phyloP scores from a whole-genome alignment of 352 stramenopile species.

The Phytophthora meadii region DNA sequence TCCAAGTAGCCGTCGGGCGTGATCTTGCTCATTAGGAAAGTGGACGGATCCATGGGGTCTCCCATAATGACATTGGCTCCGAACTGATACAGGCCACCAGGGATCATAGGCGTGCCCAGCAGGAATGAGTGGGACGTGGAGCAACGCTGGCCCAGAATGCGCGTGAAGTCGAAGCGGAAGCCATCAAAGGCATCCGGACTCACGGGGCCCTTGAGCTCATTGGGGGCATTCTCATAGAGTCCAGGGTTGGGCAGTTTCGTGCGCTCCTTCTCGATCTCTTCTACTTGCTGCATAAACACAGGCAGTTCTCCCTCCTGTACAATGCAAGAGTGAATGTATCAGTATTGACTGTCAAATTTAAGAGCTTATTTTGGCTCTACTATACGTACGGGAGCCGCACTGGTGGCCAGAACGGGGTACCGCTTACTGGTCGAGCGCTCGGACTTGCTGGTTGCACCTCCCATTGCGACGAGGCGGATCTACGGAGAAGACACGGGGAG shows the following conservation, averaged over 20 bases:
- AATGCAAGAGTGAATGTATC: conserved; percentile 9
- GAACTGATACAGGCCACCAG: conserved; percentile 87
- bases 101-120: conserved; percentile 85
- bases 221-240: conserved; percentile 85
- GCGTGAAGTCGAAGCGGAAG: conserved; percentile 90
- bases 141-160: conserved; percentile 81
- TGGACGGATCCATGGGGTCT: conserved; percentile 81
- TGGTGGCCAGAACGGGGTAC: conserved; percentile 78
- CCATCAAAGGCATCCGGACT: conserved; percentile 86
- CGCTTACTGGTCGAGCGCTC: conserved; percentile 20
- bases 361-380: neutral
- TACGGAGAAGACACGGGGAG: conserved; percentile 14
- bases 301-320: conserved; percentile 53
- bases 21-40: conserved; percentile 89
- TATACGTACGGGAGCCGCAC: conserved; percentile 57
- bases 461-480: conserved; percentile 47
- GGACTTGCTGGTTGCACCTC: conserved; percentile 52
- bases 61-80: conserved; percentile 83
- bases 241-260: conserved; percentile 77
- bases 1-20: conserved; percentile 86
- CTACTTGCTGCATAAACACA: conserved; percentile 85
- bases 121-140: conserved; percentile 87
- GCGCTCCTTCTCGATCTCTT: conserved; percentile 82
- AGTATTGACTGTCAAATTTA: neutral
- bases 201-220: conserved; percentile 84